These are phyloP conservation scores for Dactylellina cionopaga DNA, from an alignment of 2,329 filamentous ascomycete genomes.

Conservation along the genomic window DNA sequence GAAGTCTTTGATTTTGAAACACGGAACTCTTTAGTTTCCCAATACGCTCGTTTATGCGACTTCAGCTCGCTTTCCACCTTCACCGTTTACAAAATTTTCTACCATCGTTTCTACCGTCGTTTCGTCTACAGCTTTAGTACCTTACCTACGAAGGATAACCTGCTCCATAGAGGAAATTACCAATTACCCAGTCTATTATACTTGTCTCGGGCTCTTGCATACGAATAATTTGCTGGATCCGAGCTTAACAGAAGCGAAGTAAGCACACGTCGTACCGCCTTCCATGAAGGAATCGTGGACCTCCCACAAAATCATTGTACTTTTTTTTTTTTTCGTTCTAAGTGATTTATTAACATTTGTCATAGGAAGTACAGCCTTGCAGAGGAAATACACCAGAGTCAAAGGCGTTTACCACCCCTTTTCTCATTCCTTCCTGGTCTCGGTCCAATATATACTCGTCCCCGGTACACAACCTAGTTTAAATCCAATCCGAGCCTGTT, in stretches of 20 bases:
- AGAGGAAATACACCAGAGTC: conserved; percentile 20
- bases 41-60: conserved; percentile 45
- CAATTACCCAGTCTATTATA: conserved; percentile 19
- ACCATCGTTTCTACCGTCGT: conserved; percentile 23
- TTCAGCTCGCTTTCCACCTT: conserved; percentile 31
- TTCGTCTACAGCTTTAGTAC: conserved; percentile 4
- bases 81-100: conserved; percentile 18
- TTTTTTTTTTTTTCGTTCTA: conserved; percentile 1
- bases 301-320: conserved; percentile 15
- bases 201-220: conserved; percentile 49
- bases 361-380: conserved; percentile 42
- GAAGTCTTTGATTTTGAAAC: conserved; percentile 38
- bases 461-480: conserved; percentile 11
- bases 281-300: conserved; percentile 29
- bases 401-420: conserved; percentile 24
- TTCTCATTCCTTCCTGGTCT: conserved; percentile 6
- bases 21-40: conserved; percentile 39
- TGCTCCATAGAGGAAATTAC: conserved; percentile 35
- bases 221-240: conserved; percentile 32
- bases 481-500: background rate
- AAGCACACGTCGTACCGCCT: conserved; percentile 24
- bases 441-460: conserved; percentile 1
- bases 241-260: conserved; percentile 21
- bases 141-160: conserved; percentile 28
- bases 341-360: conserved; percentile 50